Base-by-base conservation (phyloP, 2,329 filamentous ascomycete genomes). In the Hypoxylon sp. region DNA sequence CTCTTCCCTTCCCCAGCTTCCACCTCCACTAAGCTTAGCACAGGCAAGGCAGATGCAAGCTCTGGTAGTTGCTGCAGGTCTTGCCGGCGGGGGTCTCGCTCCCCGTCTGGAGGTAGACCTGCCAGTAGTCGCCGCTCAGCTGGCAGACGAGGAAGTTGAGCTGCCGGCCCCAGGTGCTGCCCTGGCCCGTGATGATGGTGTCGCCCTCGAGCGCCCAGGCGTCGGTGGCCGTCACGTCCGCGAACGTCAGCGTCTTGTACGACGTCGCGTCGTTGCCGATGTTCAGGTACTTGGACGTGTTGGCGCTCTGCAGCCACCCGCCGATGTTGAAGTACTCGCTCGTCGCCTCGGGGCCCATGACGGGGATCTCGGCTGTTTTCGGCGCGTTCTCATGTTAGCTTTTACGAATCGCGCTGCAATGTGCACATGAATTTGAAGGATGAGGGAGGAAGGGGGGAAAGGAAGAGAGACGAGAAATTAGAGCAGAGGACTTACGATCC, bases 31-130 rank as follows among this genome's bases (percentile, higher is more conserved):
- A n/a, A 82, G 9, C 26, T 49, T 59, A 82, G 52, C 83, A 85
- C 36, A 85, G 69, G 67, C 83, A 85, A 30, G 83, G 84, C 70
- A 85, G 72, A 75, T 86, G 84, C 58, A 86, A 76, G 26, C 82
- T 84, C 77, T 85, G 83, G 62, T 82, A 85, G 71, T 85, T 85
- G 68, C 81, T 85, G 69, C 84, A 86, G 4, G 78, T 82, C 73
- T 77, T 78, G 1, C 82, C 83, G 53, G 78, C 80, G 1, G 84
- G 84, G 33, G 76, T 77, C 38, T 83, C 82, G 50, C 79, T 83
- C 1, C 84, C 83, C 1, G 82, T 85, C 75, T 86, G 84, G 46
- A 86, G 74, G 67, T 81, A 86, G 12, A 86, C 69, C 73, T 84
- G 81, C 74, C 82, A 86, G 51, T 83, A 85, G 4, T 74, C 72